These are phyloP conservation scores for Neoboletus subvelutipes DNA, from an alignment of 768 basidiomycete genomes.

Conservation along the genomic window DNA sequence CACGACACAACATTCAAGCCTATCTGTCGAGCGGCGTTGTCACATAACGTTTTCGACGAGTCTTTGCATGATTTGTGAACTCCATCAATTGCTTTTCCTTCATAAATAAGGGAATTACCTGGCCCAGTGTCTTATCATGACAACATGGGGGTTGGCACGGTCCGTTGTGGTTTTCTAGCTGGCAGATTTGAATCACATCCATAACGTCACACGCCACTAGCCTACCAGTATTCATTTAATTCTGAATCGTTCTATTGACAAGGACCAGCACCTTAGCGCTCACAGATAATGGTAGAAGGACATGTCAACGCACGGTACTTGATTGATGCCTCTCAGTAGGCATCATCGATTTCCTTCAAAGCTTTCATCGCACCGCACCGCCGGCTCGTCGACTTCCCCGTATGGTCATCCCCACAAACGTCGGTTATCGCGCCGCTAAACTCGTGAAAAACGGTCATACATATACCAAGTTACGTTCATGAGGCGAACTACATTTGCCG, in stretches of 20 bases:
- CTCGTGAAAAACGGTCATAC: background rate
- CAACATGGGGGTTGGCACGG: no score
- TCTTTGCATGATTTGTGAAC: no score
- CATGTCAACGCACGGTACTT: background rate
- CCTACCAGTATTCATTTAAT: background rate
- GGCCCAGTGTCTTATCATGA: no score
- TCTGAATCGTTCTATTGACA: background rate
- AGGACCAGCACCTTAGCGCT: background rate
- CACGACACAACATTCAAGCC: no score
- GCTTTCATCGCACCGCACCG: background rate
- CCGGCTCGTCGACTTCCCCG: background rate
- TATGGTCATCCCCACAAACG: background rate
- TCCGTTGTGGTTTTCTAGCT: no score
- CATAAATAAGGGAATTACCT: no score
- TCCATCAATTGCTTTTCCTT: no score
- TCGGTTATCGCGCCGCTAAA: background rate
- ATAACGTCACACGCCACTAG: background rate
- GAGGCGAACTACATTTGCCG: constrained; percentile 5
- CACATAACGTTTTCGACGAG: background rate
- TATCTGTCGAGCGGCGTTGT: no score
- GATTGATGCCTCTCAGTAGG: background rate
- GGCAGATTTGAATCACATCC: background rate
- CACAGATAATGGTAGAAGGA: background rate
- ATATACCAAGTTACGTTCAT: background rate
- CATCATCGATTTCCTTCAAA: background rate